A percentile compares a stretch with the other conserved stretches of the same genome.
phyloP scores from a whole-genome alignment of 441 rosid genomes.

The Brassica hybrid region DNA sequence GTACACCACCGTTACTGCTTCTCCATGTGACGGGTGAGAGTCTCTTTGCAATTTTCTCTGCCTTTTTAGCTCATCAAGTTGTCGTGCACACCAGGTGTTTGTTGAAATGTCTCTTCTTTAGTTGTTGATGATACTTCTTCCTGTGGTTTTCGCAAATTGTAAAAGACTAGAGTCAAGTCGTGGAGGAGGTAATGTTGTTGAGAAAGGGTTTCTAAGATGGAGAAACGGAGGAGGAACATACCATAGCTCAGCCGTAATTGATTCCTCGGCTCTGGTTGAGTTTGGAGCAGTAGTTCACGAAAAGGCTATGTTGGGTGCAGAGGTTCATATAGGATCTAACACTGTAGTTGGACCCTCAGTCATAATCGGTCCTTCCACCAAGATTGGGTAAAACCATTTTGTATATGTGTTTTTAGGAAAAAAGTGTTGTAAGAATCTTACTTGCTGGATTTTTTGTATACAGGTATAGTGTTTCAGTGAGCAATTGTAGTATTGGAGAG shows the following conservation, averaged over 20 bases:
- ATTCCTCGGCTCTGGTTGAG: constrained; percentile 57
- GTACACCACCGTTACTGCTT: neutral
- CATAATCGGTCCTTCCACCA: constrained; percentile 54
- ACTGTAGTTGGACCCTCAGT: constrained; percentile 69
- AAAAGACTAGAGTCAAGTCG: constrained; percentile 40
- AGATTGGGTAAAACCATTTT: constrained; percentile 54
- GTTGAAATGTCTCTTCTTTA: constrained; percentile 25
- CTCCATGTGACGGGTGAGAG: constrained; percentile 13
- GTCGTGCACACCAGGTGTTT: constrained; percentile 24
- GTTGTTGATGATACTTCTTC: constrained; percentile 14
- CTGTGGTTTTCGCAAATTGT: constrained; percentile 42
- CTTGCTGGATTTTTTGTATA: neutral
- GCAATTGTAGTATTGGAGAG: constrained; percentile 69
- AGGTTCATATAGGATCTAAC: constrained; percentile 66
- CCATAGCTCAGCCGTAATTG: constrained; percentile 64
- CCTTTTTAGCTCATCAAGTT: neutral
- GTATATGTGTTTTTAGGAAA: neutral
- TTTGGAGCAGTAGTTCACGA: constrained; percentile 63
- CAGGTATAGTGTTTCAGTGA: constrained; percentile 69
- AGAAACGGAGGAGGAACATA: constrained; percentile 66
- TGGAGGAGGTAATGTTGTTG: constrained; percentile 44
- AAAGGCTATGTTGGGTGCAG: constrained; percentile 53
- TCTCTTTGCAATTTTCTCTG: no score
- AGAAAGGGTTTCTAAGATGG: constrained; percentile 54
- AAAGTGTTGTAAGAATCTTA: constrained; percentile 16